These are phyloP conservation scores for Elsinoe ampelina DNA, from an alignment of 2,329 filamentous ascomycete species.

Conservation along the genomic window DNA sequence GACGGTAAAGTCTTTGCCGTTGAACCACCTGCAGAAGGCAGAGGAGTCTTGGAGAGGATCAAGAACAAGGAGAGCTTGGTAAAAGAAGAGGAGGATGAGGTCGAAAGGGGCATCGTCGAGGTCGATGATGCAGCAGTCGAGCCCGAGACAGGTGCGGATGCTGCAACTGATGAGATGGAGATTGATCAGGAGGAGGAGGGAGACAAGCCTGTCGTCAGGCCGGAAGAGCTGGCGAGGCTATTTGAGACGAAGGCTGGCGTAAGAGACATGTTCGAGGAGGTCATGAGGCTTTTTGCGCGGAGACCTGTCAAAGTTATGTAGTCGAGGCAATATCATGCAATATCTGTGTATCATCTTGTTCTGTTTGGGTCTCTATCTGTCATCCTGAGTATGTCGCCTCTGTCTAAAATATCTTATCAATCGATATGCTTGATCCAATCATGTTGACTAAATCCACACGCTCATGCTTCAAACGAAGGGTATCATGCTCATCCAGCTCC, in stretches of 20 bases:
- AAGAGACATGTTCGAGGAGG: conserved; percentile 66
- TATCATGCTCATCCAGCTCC: not conserved
- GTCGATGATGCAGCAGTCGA: conserved; percentile 6
- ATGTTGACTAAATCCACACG: not conserved
- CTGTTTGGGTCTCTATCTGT: not conserved
- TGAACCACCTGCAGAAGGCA: not conserved
- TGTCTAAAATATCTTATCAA: too few species aligned
- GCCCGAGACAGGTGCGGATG: conserved; percentile 23
- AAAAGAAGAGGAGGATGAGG: not conserved
- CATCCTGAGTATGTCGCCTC: not conserved
- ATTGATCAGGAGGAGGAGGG: conserved; percentile 34
- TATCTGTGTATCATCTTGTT: not conserved
- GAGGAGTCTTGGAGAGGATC: not conserved
- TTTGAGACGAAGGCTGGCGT: conserved; percentile 60
- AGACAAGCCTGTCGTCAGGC: conserved; percentile 52
- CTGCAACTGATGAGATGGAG: conserved; percentile 22
- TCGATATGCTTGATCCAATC: too few species aligned
- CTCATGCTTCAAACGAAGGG: not conserved
- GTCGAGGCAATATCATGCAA: not conserved
- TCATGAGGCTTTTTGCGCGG: conserved; percentile 54
- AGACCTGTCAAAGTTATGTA: conserved; percentile 35
- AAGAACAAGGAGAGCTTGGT: not conserved
- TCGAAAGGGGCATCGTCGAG: conserved; percentile 1
- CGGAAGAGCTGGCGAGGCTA: conserved; percentile 59
- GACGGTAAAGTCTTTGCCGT: not conserved